phyloP scores from a whole-genome alignment of 805 yeast species.

The Ogataea nitratoaversa region DNA sequence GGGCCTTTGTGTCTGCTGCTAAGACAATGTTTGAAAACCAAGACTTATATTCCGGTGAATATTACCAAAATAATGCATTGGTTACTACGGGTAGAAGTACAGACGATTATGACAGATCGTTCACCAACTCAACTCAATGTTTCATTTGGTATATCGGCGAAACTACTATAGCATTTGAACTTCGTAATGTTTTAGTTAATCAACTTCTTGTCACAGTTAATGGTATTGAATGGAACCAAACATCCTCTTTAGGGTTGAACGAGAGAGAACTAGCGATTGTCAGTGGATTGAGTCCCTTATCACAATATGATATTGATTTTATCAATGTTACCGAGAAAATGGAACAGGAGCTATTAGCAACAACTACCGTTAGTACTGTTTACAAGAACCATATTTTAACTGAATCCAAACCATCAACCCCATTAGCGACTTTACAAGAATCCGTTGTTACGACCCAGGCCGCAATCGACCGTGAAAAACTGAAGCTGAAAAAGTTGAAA shows the following conservation, averaged over 20 bases:
- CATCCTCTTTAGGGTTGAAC: constrained; percentile 44
- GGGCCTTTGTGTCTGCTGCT: constrained; percentile 50
- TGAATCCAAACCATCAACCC: constrained; percentile 39
- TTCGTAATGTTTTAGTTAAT: constrained; percentile 40
- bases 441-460: constrained; percentile 62
- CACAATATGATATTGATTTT: constrained; percentile 58
- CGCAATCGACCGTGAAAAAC: constrained; percentile 52
- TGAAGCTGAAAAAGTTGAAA: constrained; percentile 51
- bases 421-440: constrained; percentile 60
- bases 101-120: constrained; percentile 22
- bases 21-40: constrained; percentile 45
- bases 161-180: constrained; percentile 47
- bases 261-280: constrained; percentile 53
- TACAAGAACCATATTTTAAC: constrained; percentile 30
- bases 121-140: constrained; percentile 27
- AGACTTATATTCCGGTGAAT: constrained; percentile 41
- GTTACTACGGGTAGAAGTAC: constrained; percentile 33
- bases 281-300: constrained; percentile 59
- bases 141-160: constrained; percentile 49
- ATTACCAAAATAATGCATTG: constrained; percentile 32
- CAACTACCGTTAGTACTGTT: constrained; percentile 32
- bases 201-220: constrained; percentile 49
- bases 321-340: constrained; percentile 30
- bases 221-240: constrained; percentile 68
- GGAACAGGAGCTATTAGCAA: constrained; percentile 28